Evolutionary conservation across 345 rosid genomes (phyloP), one percentile per base, ranked within the genome.

Genomic region (Eucalyptus fibrosa): DNA sequence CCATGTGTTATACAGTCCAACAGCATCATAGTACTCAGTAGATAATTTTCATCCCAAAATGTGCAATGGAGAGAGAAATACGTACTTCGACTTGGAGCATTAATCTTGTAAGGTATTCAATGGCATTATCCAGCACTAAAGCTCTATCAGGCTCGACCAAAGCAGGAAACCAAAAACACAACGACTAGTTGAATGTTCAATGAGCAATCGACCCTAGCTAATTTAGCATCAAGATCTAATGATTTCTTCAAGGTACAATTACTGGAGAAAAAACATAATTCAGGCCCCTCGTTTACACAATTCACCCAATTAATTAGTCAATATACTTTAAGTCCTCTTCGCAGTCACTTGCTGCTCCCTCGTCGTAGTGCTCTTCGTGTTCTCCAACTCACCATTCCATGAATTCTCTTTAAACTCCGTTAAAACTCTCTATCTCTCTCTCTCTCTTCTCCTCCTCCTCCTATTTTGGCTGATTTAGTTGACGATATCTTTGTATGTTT

Each of bases 1-100:
- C 37, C 10, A 15, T n/a, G 19, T 65, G 34, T 65, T 65, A 4
- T 14, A 30, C 0, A n/a, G 0, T 65, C 72, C 72, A 30, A 65
- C 15, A 65, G 72, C 72, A 65, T 65, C 72, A n/a, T 65, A 65
- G 19, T 65, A 30, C 72, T n/a, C 72, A 3, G 4, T 3, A 28
- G 32, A 12, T 60, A 28, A 60, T 60, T 60, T 60, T 28, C 67
- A 26, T 60, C 32, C 67, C 15, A 12, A 60, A 60, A 1, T 60
- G 67, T 28, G 67, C 67, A 28, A 12, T 13, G n/a, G 67, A 12
- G 67, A 60, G 67, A 12, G 32, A 60, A 60, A 60, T 60, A 28
- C 32, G 15, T 12, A 12, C 67, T 60, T 69, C 81, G 17, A 69
- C 13, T 32, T 69, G 81, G 42, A 32, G 81, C 13, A 32, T 69